Base-by-base conservation (phyloP, 2,329 filamentous ascomycete genomes). In the Paradendryphiella salina region DNA sequence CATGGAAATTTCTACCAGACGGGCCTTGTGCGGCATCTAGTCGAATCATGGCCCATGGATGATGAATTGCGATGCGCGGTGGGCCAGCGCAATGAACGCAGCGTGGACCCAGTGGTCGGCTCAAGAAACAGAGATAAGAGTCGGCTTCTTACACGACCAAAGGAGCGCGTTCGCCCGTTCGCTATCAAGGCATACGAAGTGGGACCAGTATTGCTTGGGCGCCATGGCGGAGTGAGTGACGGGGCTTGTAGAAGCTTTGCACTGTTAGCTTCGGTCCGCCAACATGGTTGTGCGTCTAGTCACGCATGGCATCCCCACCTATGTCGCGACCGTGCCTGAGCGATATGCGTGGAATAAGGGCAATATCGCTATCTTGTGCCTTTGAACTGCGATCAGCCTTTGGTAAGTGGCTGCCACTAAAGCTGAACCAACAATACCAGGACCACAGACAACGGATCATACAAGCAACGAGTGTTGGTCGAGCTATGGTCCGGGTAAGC, bases 181-280 rank as follows among this genome's bases (percentile, higher is more conserved):
- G 35, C 31, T 34, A 34, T 44, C 48, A 51, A 26, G 44, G 20
- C 42, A 31, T 31, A 28, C 37, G 29, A 46, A 29, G 17, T 37
- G 37, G 43, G 39, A 10, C 34, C 23, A 17, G 29, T 21, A 33
- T 50, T 51, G 57, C 55, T 58, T 62, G 52, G 35, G 21, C 35
- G 15, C 32, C 31, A 13, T 41, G 37, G 44, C 50, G 42, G 51
- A 33, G 18, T 46, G 39, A 39, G 47, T 57, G 54, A 47, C 55
- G 41, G 39, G 49, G 46, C 59, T 61, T 64, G 59, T 33, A 50
- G 46, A 54, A 60, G 59, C 57, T 59, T 60, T 60, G 54, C 44
- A 23, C 33, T 50, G 20, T 20, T 58, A 52, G 52, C 47, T 43
- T 36, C 54, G 43, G 34, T 43, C 47, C 50, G n/a, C 32, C 37